Conservation (phyloP, 129 eudicot genomes). For the Chrysanthemum seticuspe region DNA sequence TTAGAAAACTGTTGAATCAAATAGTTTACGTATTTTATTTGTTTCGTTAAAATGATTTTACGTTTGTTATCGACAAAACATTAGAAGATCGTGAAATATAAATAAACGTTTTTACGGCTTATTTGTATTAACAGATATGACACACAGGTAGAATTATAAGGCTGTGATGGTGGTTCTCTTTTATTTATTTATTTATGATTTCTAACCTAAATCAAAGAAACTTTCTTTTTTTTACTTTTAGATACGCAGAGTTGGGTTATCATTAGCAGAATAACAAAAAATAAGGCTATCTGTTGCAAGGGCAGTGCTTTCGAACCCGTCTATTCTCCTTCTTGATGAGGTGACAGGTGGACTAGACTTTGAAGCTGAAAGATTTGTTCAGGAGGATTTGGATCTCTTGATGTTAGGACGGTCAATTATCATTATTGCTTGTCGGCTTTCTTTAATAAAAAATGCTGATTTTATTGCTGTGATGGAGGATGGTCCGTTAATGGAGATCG, state of each 20-base stretch:
- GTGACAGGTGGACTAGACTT: conserved; percentile 98
- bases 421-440: conserved; percentile 85
- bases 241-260: conserved; percentile 84
- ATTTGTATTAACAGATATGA: conserved; percentile 44
- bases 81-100: too few species aligned
- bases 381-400: conserved; percentile 90
- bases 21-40: too few species aligned
- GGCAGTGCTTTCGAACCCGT: conserved; percentile 88
- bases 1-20: too few species aligned
- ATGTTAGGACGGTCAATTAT: conserved; percentile 94
- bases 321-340: conserved; percentile 92
- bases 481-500: conserved; percentile 93
- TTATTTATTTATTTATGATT: not conserved
- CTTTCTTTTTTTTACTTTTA: conserved; percentile 27
- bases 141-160: conserved; percentile 66
- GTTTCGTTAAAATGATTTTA: too few species aligned
- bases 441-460: conserved; percentile 85
- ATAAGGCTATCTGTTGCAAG: conserved; percentile 88
- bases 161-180: too few species aligned
- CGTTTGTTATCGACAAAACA: too few species aligned
- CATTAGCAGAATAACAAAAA: conserved; percentile 89
- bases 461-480: conserved; percentile 97
- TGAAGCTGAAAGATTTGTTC: conserved; percentile 96
- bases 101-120: too few species aligned
- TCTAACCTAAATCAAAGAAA: not conserved